Evolutionary conservation across 225 moss, liverwort and hornwort genomes (phyloP), one percentile per base, ranked within the genome.

Genomic region (Pseudisothecium myosuroides): DNA sequence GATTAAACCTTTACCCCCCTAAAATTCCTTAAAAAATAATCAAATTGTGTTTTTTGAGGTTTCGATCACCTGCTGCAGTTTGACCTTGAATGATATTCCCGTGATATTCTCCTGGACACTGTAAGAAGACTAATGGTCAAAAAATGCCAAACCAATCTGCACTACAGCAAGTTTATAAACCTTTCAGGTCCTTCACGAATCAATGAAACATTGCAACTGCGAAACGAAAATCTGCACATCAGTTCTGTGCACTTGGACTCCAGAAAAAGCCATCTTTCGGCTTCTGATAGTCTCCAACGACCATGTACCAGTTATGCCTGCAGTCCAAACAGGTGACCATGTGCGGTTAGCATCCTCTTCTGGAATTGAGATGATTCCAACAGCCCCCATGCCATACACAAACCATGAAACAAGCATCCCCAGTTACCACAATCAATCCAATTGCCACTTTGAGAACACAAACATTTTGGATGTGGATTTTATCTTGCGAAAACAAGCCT

Each of bases 251-350:
- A 22, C 91, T 92, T 12, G 93, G 93, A 84, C 91, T 90, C 90
- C 93, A 93, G 59, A 90, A 76, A 52, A 87, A 92, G 6, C 90
- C 90, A 18, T 89, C 90, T 65, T 82, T 85, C 71, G 90, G 91
- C 81, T 89, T 89, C 82, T 92, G 91, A 87, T 90, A 93, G 32
- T 88, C 84, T 60, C 93, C 91, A 41, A 90, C 27, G 49, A 93
- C 91, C 89, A 93, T 93, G 85, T 93, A 93, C 91, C 91, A 93
- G 65, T 66, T 92, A 73, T 93, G 93, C 81, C 90, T 91, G 88
- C 90, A 37, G 45, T 47, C 58, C 55, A 73, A 81, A 84, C 78
- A 86, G 26, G 47, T 17, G 68, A 77, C 69, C 55, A 55, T 15
- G 24, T n/a, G 37, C 73, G 28, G 10, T 32, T 78, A 17, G 6